A percentile compares a stretch with the other conserved stretches of the same genome.
phyloP scores from a whole-genome alignment of 2,329 filamentous ascomycete genomes.

The Cryoendolithus antarcticus region DNA sequence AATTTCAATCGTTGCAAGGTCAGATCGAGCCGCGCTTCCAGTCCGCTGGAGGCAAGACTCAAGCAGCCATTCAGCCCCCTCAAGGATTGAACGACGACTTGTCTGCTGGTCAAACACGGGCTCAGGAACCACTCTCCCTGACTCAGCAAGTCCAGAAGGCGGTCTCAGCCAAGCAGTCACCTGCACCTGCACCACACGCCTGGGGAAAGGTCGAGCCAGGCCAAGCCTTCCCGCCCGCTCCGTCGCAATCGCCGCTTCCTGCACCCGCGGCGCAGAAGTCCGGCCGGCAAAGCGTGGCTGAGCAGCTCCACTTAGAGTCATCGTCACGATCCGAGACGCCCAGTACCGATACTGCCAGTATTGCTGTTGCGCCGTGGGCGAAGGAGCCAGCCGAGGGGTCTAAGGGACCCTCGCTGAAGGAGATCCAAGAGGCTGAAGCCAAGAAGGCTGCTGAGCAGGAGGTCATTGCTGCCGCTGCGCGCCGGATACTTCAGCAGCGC shows the following conservation, averaged over 20 bases:
- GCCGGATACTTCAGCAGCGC: conserved; percentile 67
- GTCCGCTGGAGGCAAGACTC: conserved; percentile 19
- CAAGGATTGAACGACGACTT: conserved; percentile 11
- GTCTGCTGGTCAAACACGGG: conserved; percentile 15
- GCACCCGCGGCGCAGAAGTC: conserved; percentile 81
- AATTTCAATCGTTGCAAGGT: conserved; percentile 68
- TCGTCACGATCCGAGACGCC: conserved; percentile 71
- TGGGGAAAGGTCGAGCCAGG: conserved; percentile 51
- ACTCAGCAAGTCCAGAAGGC: conserved; percentile 79
- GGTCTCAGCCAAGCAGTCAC: conserved; percentile 45
- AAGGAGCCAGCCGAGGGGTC: conserved; percentile 62
- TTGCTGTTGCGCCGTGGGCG: conserved; percentile 87
- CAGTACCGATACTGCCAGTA: conserved; percentile 47
- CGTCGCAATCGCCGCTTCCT: conserved; percentile 68
- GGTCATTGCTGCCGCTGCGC: conserved; percentile 63
- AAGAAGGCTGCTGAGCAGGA: conserved; percentile 84
- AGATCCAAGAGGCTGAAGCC: conserved; percentile 93
- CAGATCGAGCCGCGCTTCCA: conserved; percentile 14
- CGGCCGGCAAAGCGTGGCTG: conserved; percentile 64
- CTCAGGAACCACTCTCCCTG: conserved; percentile 50
- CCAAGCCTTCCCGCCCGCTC: conserved; percentile 64
- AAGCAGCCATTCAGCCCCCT: conserved; percentile 10
- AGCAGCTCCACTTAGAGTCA: conserved; percentile 51
- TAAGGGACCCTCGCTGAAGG: conserved; percentile 83
- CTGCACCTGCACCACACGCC: conserved; percentile 37